These are phyloP conservation scores for Beauveria sp. DNA, from an alignment of 2,329 filamentous ascomycete genomes.

Conservation along the genomic window DNA sequence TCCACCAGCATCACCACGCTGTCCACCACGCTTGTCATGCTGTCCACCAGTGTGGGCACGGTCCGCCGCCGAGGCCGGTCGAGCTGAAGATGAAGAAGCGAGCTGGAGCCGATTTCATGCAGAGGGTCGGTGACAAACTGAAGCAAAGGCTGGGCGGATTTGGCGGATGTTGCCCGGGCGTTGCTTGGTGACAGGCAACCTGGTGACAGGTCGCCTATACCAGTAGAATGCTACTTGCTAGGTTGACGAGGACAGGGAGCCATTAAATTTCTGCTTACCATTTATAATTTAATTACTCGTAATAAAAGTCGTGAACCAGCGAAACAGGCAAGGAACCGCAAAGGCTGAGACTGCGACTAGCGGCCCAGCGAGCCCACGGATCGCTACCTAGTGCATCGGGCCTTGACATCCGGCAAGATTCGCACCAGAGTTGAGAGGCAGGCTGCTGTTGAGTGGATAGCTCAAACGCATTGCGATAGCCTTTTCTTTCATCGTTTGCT, in stretches of 20 bases:
- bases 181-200: background rate
- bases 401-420: background rate
- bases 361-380: background rate
- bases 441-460: no score
- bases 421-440: no score
- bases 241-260: no score
- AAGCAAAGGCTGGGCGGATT: background rate
- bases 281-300: no score
- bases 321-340: background rate
- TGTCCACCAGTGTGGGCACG: background rate
- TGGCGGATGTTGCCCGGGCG: background rate
- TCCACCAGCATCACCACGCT: background rate
- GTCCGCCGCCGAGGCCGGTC: background rate
- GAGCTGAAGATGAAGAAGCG: background rate
- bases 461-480: no score
- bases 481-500: no score
- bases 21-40: background rate
- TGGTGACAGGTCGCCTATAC: background rate
- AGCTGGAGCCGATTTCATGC: background rate
- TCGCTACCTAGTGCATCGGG: background rate
- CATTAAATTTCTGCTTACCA: no score
- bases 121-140: background rate
- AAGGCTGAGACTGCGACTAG: background rate
- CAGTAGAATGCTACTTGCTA: no score
- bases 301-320: no score